Evolutionary conservation across 164 flowering plant genomes (phyloP), one percentile per base, ranked within the genome.

Genomic region (Nymphaea thermarum): DNA sequence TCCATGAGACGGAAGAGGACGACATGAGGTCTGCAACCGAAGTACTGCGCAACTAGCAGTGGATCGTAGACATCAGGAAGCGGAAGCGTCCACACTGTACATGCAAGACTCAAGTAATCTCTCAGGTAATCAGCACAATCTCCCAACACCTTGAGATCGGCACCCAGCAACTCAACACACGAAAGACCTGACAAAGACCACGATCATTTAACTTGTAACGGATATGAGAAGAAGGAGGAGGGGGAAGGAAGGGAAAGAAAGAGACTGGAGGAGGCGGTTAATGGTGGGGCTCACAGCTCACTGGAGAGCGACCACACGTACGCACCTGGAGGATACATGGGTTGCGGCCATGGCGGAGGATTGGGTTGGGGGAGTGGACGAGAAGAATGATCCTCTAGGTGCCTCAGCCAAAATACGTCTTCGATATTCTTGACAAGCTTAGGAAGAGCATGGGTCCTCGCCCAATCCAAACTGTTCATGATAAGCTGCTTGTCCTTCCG

Each of bases 51-150:
- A 78, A 89, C 83, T 71, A 77, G 82, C 64, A 85, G 65, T 43
- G 96, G 87, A 75, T 91, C 87, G 77, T 94, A 94, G 47, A 68
- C 74, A 78, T 94, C 99, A 55, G 97, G 99, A 75, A 94, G 92
- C 72, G 99, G 99, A 82, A 76, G 86, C 6, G 95, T 83, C 96
- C 93, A 90, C 66, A 77, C 70, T 77, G 81, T 88, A 14, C 86
- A 71, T 10, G 79, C 71, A 77, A 70, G 75, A 10, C 11, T 45
- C 53, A 45, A 25, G 36, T 25, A 25, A 25, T 25, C 36, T 65
- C 82, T 84, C 16, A 80, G 78, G 74, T 88, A 91, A 72, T 36
- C 36, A 67, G 74, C 83, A 76, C 91, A 94, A 5, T 85, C 86
- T 77, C 87, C 90, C 75, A 94, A 75, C 51, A 97, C 96, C 70